Evolutionary conservation across 257 asterid genomes (phyloP).

Genomic region (Ophiorrhiza pumila): DNA sequence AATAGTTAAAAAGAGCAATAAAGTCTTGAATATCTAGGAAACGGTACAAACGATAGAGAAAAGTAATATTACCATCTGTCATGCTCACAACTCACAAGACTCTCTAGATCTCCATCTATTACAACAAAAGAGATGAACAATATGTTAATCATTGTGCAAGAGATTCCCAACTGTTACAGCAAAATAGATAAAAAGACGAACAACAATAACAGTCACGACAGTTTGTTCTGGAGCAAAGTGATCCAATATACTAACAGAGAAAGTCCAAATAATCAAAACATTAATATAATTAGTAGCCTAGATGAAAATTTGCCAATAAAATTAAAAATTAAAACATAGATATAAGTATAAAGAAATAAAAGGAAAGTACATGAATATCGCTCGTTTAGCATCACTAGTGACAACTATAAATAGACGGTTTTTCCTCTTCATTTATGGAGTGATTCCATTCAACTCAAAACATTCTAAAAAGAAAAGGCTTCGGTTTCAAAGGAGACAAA

Average conservation of each 20-base stretch:
- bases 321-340: too few species aligned
- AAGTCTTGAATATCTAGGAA: too few species aligned
- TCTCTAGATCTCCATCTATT: constrained; percentile 78
- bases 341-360: too few species aligned
- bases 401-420: not conserved
- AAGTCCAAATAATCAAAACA: not conserved
- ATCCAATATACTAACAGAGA: not conserved
- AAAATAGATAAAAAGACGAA: not conserved
- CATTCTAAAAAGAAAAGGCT: not conserved
- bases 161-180: too few species aligned
- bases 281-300: too few species aligned
- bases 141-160: too few species aligned
- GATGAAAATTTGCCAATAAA: too few species aligned
- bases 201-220: not conserved
- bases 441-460: not conserved
- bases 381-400: too few species aligned
- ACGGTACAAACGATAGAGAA: too few species aligned
- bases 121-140: constrained; percentile 21
- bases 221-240: not conserved
- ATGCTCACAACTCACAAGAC: constrained; percentile 61
- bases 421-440: not conserved
- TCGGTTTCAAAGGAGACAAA: not conserved
- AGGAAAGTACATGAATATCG: too few species aligned
- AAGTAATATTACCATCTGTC: constrained; percentile 62
- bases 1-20: not conserved